These are phyloP conservation scores for Scutellaria barbata DNA, from an alignment of 257 asterid genomes.

Conservation along the genomic window DNA sequence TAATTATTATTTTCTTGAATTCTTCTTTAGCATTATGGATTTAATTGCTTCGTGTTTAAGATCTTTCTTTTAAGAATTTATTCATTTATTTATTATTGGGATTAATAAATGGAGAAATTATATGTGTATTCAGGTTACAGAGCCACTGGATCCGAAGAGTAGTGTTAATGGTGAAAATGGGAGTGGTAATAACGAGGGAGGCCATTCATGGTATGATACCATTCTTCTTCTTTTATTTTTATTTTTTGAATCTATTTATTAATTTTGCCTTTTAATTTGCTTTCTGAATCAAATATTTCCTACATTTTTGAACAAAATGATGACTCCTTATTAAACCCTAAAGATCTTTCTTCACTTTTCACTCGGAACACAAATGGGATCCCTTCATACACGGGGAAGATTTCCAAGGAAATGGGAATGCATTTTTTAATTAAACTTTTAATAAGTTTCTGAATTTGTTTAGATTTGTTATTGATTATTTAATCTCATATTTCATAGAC, in stretches of 20 bases:
- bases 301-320: not conserved
- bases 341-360: not conserved
- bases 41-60: constrained; percentile 36
- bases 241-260: not conserved
- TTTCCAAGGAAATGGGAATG: too few relatives aligned
- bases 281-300: not conserved
- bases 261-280: not conserved
- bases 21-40: not conserved
- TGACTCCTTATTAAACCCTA: constrained; percentile 31
- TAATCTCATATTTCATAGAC: too few relatives aligned
- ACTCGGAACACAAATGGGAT: constrained; percentile 3
- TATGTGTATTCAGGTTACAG: constrained; percentile 40
- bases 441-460: too few relatives aligned
- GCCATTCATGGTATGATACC: constrained; percentile 57
- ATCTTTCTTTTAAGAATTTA: too few relatives aligned
- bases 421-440: too few relatives aligned
- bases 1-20: constrained; percentile 28
- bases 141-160: constrained; percentile 45
- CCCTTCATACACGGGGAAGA: not conserved
- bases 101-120: not conserved
- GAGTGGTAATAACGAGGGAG: constrained; percentile 51
- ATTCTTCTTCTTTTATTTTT: not conserved
- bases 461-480: too few relatives aligned
- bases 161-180: constrained; percentile 50
- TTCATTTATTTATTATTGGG: not conserved